Evolutionary conservation across 805 yeast genomes (phyloP).

Genomic region (Cyberlindnera americana): DNA sequence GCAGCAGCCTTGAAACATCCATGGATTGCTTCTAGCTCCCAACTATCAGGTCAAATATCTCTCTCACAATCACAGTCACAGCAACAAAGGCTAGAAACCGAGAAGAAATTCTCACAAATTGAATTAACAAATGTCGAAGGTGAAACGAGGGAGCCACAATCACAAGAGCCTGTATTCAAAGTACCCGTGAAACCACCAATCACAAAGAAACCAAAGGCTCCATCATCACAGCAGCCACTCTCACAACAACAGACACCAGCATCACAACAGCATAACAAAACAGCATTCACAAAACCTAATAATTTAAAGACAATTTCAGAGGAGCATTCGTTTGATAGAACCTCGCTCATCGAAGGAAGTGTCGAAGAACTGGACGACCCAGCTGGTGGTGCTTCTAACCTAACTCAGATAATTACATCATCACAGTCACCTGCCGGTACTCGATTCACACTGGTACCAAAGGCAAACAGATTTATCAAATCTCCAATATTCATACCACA

Average conservation of each 20-base stretch:
- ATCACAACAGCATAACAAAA: slow-evolving; percentile 1
- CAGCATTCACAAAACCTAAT: not conserved
- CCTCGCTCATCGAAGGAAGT: slow-evolving; percentile 19
- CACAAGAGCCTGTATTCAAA: slow-evolving; percentile 22
- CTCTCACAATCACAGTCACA: slow-evolving; percentile 71
- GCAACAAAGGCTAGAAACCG: slow-evolving; percentile 42
- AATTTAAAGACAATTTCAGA: slow-evolving; percentile 8
- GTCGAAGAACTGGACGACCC: not conserved
- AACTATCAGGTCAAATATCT: slow-evolving; percentile 41
- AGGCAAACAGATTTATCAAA: slow-evolving; percentile 41
- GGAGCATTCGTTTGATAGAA: slow-evolving; percentile 22
- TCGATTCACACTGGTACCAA: slow-evolving; percentile 57
- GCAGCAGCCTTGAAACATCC: slow-evolving; percentile 70
- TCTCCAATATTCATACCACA: slow-evolving; percentile 59
- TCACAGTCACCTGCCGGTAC: slow-evolving; percentile 48
- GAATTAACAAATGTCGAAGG: not conserved
- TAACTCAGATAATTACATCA: not conserved
- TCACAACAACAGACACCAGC: not conserved
- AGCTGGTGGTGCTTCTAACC: too few relatives aligned
- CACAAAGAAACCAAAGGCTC: slow-evolving; percentile 5
- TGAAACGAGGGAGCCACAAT: not conserved
- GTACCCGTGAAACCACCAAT: slow-evolving; percentile 18
- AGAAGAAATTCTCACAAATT: slow-evolving; percentile 6
- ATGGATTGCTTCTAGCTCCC: slow-evolving; percentile 53
- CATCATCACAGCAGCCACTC: too few relatives aligned